Base-by-base conservation (phyloP, 2,329 filamentous ascomycete species). In the Fusarium nodosum region DNA sequence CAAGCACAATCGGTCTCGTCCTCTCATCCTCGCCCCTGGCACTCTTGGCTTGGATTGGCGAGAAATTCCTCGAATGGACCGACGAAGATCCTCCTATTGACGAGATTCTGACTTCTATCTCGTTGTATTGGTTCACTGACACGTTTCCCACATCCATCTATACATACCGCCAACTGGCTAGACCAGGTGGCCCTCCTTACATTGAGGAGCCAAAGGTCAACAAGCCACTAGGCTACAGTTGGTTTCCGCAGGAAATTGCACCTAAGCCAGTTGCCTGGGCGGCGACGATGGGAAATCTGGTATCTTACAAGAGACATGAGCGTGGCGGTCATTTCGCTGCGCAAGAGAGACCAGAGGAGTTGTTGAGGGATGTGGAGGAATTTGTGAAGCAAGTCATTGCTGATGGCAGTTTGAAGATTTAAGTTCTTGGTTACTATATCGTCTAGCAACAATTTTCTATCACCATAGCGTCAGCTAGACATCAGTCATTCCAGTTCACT, bases 191-290 rank as follows among this genome's bases (percentile, higher is more conserved):
- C 1, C 8, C 28, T 0, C 28, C 50, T 3, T 8, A 33, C 1
- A 10, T 20, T 1, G 44, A 44, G 2, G 30, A 50, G 0, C 39
- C 22, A 13, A 45, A 50, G 10, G 45, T 64, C 9, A 20, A 2
- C 11, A 64, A 64, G 51, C 60, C 60, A 2, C 4, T 64, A 28
- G 59, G 59, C 1, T 64, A 50, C 0, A 64, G 59, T n/a, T 64
- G 51, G 59, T 50, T 64, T 1, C 60, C 59, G 3, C 22, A 22
- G 4, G 60, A 64, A 3, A n/a, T 64, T 22, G 60, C 44, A 4
- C 59, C 60, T 7, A 48, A 30, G 9, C 18, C 36, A 3, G 36
- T 39, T 13, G n/a, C 36, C 36, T 64, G 60, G 60, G 44, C 26
- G 2, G 12, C 24, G 22, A 41, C 44, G 0, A 45, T 60, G 0